A percentile compares a stretch with the other conserved stretches of the same genome.
These are phyloP conservation scores for Aspergillus piperis DNA, from an alignment of 2,329 filamentous ascomycete species.

Conservation along the genomic window DNA sequence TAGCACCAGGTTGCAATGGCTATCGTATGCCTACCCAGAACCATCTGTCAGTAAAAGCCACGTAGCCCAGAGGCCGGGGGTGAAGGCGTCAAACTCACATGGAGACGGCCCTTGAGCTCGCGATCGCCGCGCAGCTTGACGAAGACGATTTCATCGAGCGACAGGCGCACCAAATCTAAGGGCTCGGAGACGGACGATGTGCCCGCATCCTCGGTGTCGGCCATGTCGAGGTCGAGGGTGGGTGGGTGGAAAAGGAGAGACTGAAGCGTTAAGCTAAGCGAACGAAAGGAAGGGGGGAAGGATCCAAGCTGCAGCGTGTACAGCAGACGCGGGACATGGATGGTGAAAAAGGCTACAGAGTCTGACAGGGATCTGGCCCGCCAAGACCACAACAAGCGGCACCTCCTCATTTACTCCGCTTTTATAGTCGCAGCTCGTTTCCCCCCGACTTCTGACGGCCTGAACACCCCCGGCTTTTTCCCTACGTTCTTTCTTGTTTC, in stretches of 20 bases:
- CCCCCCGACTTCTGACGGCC: not conserved
- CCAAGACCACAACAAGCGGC: constrained; percentile 10
- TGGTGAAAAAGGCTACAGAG: constrained; percentile 5
- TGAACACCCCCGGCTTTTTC: not conserved
- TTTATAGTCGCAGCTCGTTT: constrained; percentile 3
- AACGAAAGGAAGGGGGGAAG: not conserved
- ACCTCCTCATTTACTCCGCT: constrained; percentile 7
- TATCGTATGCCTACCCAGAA: constrained; percentile 80
- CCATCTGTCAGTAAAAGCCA: constrained; percentile 2
- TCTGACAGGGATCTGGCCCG: constrained; percentile 7
- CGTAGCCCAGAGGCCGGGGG: not conserved
- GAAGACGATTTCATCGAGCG: constrained; percentile 93
- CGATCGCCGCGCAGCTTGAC: constrained; percentile 95
- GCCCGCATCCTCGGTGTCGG: constrained; percentile 75
- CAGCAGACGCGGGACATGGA: not conserved
- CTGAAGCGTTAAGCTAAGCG: not conserved
- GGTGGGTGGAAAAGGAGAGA: not conserved
- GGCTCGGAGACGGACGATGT: constrained; percentile 77
- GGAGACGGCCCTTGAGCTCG: constrained; percentile 90
- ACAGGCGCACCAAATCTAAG: constrained; percentile 90
- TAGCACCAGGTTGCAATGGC: constrained; percentile 94
- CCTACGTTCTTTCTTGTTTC: not conserved
- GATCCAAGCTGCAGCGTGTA: not conserved
- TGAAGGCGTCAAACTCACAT: constrained; percentile 61
- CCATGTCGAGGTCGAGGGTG: constrained; percentile 58